A percentile compares a stretch with the other conserved stretches of the same genome.
Evolutionary conservation across 1,284 basidiomycete species (phyloP).

Genomic region (Sutorius eximius): DNA sequence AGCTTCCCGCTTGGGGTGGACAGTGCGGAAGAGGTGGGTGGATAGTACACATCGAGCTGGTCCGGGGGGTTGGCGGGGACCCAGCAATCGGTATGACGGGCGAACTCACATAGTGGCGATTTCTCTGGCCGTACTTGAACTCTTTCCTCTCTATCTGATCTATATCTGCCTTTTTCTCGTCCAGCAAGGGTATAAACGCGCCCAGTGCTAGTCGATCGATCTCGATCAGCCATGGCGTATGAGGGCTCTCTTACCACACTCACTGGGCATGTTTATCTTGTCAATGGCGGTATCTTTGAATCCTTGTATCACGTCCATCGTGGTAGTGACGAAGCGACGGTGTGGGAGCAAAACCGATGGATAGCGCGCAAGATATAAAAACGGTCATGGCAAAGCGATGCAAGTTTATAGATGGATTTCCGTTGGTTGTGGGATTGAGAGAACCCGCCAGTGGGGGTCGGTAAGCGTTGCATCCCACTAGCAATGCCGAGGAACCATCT

Average conservation of each 20-base stretch:
- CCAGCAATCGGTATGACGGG: too few relatives aligned
- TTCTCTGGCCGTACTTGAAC: conserved; percentile 53
- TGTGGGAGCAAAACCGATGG: neutral
- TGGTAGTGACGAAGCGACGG: neutral
- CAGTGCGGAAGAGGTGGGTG: conserved; percentile 30
- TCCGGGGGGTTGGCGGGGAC: neutral
- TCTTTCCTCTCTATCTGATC: conserved; percentile 45
- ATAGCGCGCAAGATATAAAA: neutral
- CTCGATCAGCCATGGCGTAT: conserved; percentile 1
- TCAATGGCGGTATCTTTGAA: conserved; percentile 35
- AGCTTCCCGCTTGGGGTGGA: conserved; percentile 34
- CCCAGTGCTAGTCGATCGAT: conserved; percentile 36
- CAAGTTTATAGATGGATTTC: neutral
- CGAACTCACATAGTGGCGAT: conserved; percentile 53
- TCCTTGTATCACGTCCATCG: conserved; percentile 36
- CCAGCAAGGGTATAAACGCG: conserved; percentile 47
- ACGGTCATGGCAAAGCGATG: neutral
- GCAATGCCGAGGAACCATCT: too few relatives aligned
- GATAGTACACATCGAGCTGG: conserved; percentile 61
- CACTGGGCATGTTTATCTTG: conserved; percentile 42
- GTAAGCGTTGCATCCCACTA: too few relatives aligned
- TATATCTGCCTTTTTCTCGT: conserved; percentile 43
- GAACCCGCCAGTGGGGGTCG: too few relatives aligned
- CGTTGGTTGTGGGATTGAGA: too few relatives aligned
- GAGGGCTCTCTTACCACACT: conserved; percentile 16